Conservation (phyloP, 1,139 yeast genomes). For the Wickerhamomyces sp. region DNA sequence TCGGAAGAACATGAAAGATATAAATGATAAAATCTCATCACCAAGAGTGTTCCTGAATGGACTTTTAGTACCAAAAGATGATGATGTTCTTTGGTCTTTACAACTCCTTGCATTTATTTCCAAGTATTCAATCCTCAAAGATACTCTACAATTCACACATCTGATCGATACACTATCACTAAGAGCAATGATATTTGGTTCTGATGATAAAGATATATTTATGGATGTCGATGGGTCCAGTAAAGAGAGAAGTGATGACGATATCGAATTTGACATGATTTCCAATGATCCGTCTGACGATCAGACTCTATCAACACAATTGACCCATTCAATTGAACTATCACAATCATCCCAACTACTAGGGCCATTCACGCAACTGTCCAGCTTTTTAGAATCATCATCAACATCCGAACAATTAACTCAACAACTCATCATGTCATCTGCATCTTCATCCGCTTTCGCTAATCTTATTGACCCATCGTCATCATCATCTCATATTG, state of each 20-base stretch:
- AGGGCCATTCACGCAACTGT: no score
- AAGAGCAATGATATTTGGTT: conserved; percentile 25
- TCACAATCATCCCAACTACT: no score
- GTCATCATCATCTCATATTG: conserved; percentile 1
- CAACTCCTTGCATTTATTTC: conserved; percentile 91
- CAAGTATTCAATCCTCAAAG: conserved; percentile 78
- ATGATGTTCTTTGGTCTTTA: conserved; percentile 90
- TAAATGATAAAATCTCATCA: conserved; percentile 25
- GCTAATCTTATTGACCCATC: not conserved
- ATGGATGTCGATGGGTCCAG: not conserved
- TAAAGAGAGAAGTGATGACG: conserved; percentile 5
- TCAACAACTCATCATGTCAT: no score
- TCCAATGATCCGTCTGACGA: conserved; percentile 5
- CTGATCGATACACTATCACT: conserved; percentile 39
- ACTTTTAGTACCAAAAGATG: conserved; percentile 79
- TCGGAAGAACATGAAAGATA: conserved; percentile 15
- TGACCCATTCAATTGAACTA: no score
- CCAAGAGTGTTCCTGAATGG: conserved; percentile 74
- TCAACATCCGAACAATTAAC: no score
- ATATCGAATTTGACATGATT: conserved; percentile 5
- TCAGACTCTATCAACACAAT: conserved; percentile 2
- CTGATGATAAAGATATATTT: not conserved
- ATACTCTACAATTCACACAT: conserved; percentile 67
- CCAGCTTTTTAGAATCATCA: no score
- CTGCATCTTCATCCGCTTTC: no score